phyloP scores from a whole-genome alignment of 805 yeast genomes.

The Starmerella roubikii region DNA sequence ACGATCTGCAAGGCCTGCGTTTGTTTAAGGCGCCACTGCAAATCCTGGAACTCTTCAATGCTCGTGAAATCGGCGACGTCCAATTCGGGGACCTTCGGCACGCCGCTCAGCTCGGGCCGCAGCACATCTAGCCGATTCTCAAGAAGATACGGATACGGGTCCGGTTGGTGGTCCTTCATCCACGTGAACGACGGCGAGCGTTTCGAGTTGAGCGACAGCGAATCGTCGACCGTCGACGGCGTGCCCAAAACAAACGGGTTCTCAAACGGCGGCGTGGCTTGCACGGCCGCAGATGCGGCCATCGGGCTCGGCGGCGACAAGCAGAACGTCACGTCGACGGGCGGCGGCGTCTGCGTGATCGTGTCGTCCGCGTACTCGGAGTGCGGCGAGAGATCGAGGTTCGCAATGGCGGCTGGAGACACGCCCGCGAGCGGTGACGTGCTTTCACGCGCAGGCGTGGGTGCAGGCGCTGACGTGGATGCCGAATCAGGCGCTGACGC shows the following conservation, averaged over 20 bases:
- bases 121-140: constrained; percentile 26
- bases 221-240: constrained; percentile 2
- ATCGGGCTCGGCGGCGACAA: background rate
- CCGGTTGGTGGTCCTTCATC: constrained; percentile 16
- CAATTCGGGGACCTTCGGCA: background rate
- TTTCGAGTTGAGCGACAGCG: constrained; percentile 6
- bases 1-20: constrained; percentile 24
- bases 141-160: constrained; percentile 28
- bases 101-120: constrained; percentile 22
- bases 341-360: background rate
- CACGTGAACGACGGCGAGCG: constrained; percentile 15
- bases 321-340: background rate
- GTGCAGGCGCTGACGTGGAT: background rate
- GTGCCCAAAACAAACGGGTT: background rate
- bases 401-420: background rate
- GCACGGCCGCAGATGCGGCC: background rate
- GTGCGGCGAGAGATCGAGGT: background rate
- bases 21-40: background rate
- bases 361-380: background rate
- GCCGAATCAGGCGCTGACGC: too few species aligned
- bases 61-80: background rate
- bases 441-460: background rate
- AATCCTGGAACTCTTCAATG: constrained; percentile 2
- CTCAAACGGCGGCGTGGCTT: background rate
- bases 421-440: too few species aligned